These are phyloP conservation scores for Linnemannia exigua DNA, from an alignment of 192 early-diverging fungal species.

Conservation along the genomic window DNA sequence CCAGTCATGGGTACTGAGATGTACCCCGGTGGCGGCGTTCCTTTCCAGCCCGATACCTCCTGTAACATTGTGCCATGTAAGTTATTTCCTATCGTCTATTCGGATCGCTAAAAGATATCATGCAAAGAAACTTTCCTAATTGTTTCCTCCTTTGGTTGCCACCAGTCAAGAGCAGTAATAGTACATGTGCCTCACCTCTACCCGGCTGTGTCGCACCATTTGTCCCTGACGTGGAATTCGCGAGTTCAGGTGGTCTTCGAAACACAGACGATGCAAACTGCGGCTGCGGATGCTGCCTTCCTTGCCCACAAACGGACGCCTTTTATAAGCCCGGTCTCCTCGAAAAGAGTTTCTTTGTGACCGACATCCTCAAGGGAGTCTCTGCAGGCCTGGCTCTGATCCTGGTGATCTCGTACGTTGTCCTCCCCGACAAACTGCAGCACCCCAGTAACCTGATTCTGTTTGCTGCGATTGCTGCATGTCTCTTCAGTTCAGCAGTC, in stretches of 20 bases:
- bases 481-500: slow-evolving; percentile 46
- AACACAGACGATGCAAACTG: slow-evolving; percentile 32
- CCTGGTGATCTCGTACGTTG: slow-evolving; percentile 56
- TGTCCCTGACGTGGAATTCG: slow-evolving; percentile 37
- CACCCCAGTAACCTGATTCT: slow-evolving; percentile 63
- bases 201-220: slow-evolving; percentile 51
- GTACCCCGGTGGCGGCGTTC: slow-evolving; percentile 11
- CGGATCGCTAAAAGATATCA: slow-evolving; percentile 26
- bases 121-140: slow-evolving; percentile 47
- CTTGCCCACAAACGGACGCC: slow-evolving; percentile 60
- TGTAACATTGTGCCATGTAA: slow-evolving; percentile 11
- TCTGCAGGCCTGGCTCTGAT: slow-evolving; percentile 47
- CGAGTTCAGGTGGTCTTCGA: slow-evolving; percentile 22
- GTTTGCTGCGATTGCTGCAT: slow-evolving; percentile 40
- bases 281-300: slow-evolving; percentile 60
- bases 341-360: slow-evolving; percentile 55
- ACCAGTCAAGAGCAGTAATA: slow-evolving; percentile 31
- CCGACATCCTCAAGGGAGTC: slow-evolving; percentile 57
- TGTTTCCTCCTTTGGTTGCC: neutral
- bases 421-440: slow-evolving; percentile 60
- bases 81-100: neutral
- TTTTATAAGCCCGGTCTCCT: slow-evolving; percentile 57
- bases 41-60: slow-evolving; percentile 8
- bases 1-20: slow-evolving; percentile 3
- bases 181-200: slow-evolving; percentile 27